A percentile compares a stretch with the other conserved stretches of the same genome.
These are phyloP conservation scores for Pythium insidiosum DNA, from an alignment of 352 stramenopile genomes.

Conservation along the genomic window DNA sequence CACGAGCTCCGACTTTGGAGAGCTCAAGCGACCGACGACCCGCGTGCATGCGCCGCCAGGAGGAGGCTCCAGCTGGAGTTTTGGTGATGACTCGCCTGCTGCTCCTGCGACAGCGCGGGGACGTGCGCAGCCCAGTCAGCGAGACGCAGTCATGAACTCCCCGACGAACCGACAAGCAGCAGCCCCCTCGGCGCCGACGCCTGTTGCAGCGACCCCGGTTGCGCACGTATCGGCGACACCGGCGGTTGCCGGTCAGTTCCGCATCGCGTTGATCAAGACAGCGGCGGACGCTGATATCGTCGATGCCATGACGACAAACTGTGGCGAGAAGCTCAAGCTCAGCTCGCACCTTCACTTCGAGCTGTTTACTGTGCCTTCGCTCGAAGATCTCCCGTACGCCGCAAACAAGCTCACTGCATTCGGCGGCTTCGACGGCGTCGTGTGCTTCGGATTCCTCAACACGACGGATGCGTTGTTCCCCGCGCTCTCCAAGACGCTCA, in stretches of 20 bases:
- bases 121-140: slow-evolving; percentile 13
- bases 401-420: slow-evolving; percentile 71
- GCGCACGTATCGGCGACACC: slow-evolving; percentile 2
- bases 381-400: slow-evolving; percentile 74
- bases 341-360: slow-evolving; percentile 28
- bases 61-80: slow-evolving; percentile 75
- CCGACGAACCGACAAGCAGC: slow-evolving; percentile 16
- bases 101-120: slow-evolving; percentile 15
- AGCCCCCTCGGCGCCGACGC: slow-evolving; percentile 13
- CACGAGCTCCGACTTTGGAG: slow-evolving; percentile 72
- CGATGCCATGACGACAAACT: slow-evolving; percentile 60
- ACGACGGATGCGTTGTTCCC: slow-evolving; percentile 53
- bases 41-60: slow-evolving; percentile 73
- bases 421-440: slow-evolving; percentile 61
- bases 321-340: slow-evolving; percentile 28
- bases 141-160: slow-evolving; percentile 30
- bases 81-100: slow-evolving; percentile 29
- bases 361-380: slow-evolving; percentile 54
- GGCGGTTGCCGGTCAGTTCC: slow-evolving; percentile 15
- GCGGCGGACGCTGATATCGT: slow-evolving; percentile 64
- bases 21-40: slow-evolving; percentile 77
- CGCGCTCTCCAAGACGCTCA: slow-evolving; percentile 39
- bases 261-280: slow-evolving; percentile 70
- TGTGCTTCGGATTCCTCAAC: slow-evolving; percentile 75
- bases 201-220: slow-evolving; percentile 7